A percentile compares a stretch with the other conserved stretches of the same genome.
These are phyloP conservation scores for Boeremia lycopersici DNA, from an alignment of 2,329 filamentous ascomycete species.

Conservation along the genomic window DNA sequence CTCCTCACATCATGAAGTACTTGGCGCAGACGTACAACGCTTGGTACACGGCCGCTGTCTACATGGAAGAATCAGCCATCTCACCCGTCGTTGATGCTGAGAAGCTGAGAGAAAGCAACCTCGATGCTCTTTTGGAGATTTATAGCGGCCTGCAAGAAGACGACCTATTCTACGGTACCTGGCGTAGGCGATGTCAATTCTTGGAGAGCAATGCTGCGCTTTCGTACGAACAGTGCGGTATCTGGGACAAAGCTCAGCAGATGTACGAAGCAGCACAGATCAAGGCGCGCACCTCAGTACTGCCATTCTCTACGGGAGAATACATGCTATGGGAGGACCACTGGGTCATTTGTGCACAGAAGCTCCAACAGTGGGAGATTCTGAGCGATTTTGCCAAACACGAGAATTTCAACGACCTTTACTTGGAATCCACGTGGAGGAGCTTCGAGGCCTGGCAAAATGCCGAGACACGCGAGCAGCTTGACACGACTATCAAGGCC, in stretches of 20 bases:
- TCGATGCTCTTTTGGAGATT: slow-evolving; percentile 93
- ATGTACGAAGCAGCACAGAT: slow-evolving; percentile 97
- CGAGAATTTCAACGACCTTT: slow-evolving; percentile 95
- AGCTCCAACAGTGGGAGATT: slow-evolving; percentile 99
- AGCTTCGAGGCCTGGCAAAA: slow-evolving; percentile 95
- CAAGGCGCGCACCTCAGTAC: slow-evolving; percentile 93
- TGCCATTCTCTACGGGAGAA: slow-evolving; percentile 93
- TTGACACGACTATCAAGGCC: slow-evolving; percentile 93
- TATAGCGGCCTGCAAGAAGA: slow-evolving; percentile 92
- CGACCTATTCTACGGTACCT: slow-evolving; percentile 96
- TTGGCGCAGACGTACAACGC: slow-evolving; percentile 91
- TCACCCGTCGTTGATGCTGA: slow-evolving; percentile 83
- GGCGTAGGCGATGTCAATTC: slow-evolving; percentile 92
- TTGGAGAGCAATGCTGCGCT: slow-evolving; percentile 96
- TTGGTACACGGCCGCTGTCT: slow-evolving; percentile 93
- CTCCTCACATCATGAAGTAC: slow-evolving; percentile 95
- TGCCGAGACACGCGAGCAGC: slow-evolving; percentile 81
- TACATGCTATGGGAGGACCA: slow-evolving; percentile 99
- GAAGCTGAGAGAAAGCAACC: slow-evolving; percentile 86
- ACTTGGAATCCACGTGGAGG: slow-evolving; percentile 94
- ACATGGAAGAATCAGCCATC: slow-evolving; percentile 88
- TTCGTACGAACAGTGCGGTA: slow-evolving; percentile 97
- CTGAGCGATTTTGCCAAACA: slow-evolving; percentile 97
- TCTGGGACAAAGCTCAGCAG: slow-evolving; percentile 98
- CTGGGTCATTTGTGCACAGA: slow-evolving; percentile 96